Base-by-base conservation (phyloP, 495 filamentous ascomycete genomes). In the Penicillium lagena region DNA sequence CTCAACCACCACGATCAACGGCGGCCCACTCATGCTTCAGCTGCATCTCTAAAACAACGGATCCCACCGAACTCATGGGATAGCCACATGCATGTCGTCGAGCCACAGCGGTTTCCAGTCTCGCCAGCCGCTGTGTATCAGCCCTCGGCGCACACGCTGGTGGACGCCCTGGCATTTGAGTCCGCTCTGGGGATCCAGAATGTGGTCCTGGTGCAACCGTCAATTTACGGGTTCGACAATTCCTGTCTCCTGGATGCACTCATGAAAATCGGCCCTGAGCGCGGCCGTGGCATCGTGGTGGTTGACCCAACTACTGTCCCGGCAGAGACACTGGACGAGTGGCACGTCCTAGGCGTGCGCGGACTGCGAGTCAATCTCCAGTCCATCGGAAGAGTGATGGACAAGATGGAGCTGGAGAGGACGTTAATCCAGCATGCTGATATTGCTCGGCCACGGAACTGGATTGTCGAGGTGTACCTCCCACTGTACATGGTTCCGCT, bases 61-160 rank as follows among this genome's bases (percentile, higher is more conserved):
- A 43, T 72, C n/a, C 70, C 71, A 12, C 42, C 43, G 9, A 43
- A 50, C 9, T 58, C 70, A 46, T 78, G 74, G 74, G 73, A 76
- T 51, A 72, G 67, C 32, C 74, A 78, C 45, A 76, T 78, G 69
- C 74, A 78, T 50, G 66, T 75, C 42, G 62, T 75, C 40, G 74
- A 76, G 42, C 67, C 70, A 7, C 47, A 53, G 12, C 58, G 55
- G 5, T 72, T 62, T 47, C 70, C 67, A 11, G 39, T 73, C 15
- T 54, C 59, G 11, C 50, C 63, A 14, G 31, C 51, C 14, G 69
- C 69, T 11, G 59, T 60, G 43, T 72, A 72, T 51, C 49, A 60
- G 14, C 67, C 70, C 11, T 48, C 56, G n/a, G 40, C 56, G 30
- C 63, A 71, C 48, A 63, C 63, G 2, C 37, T 73, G 7, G 50